A percentile compares a stretch with the other conserved stretches of the same genome.
phyloP scores from a whole-genome alignment of 2,329 filamentous ascomycete species.

The Penicillium sp. region DNA sequence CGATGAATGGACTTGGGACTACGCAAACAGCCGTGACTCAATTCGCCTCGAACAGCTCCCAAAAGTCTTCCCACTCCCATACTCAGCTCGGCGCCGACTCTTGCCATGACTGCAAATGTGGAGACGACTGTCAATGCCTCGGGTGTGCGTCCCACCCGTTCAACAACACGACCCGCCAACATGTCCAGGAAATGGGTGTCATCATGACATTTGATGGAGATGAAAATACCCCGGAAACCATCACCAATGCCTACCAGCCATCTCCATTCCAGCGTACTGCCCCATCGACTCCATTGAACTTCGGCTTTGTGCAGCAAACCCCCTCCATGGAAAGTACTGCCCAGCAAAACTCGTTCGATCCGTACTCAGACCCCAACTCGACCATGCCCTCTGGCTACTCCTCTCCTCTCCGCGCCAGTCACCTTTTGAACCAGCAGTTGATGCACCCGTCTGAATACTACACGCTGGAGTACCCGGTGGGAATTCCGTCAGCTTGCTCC shows the following conservation, averaged over 20 bases:
- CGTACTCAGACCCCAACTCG: conserved; percentile 24
- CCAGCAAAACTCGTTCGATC: conserved; percentile 17
- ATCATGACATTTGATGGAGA: conserved; percentile 39
- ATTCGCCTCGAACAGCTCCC: conserved; percentile 7
- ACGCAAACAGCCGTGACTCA: conserved; percentile 17
- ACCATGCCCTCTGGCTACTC: conserved; percentile 25
- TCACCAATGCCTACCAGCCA: conserved; percentile 19
- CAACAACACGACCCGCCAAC: conserved; percentile 46
- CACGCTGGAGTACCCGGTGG: conserved; percentile 43
- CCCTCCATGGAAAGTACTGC: conserved; percentile 14
- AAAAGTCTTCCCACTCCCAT: conserved; percentile 9
- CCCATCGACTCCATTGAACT: conserved; percentile 15
- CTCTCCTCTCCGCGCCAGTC: conserved; percentile 24
- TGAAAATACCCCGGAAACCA: conserved; percentile 20
- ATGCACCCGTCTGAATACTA: conserved; percentile 46
- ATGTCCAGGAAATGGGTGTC: conserved; percentile 47
- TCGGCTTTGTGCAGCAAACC: conserved; percentile 14
- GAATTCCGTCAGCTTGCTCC: conserved; percentile 42
- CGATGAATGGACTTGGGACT: conserved; percentile 18
- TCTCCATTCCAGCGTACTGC: conserved; percentile 20
- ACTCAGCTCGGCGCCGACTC: conserved; percentile 16
- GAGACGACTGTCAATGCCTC: conserved; percentile 47
- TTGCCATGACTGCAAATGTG: conserved; percentile 43
- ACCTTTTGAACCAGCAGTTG: conserved; percentile 27
- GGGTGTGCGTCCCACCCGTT: conserved; percentile 48